Evolutionary conservation across 148 eudicot genomes (phyloP).

Genomic region (Fagopyrum esculentum): DNA sequence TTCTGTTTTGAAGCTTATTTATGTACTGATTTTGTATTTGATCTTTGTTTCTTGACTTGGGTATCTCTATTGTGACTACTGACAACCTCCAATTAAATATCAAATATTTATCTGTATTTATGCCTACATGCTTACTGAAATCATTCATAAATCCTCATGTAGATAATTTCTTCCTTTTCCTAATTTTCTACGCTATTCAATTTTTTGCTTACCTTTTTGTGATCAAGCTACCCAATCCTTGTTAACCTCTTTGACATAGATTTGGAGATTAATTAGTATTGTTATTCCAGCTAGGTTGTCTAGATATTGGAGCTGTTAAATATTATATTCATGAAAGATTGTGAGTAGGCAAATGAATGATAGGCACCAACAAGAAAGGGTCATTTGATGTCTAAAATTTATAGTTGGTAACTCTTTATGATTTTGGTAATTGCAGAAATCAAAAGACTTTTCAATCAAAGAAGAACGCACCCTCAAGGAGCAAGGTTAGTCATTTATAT

Average conservation of each 20-base stretch:
- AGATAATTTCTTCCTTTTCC: too few relatives aligned
- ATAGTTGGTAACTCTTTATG: background rate
- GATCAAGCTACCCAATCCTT: background rate
- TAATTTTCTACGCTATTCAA: too few relatives aligned
- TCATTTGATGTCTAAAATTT: background rate
- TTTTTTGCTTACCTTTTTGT: too few relatives aligned
- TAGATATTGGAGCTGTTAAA: background rate
- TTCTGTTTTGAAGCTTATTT: background rate
- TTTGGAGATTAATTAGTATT: background rate
- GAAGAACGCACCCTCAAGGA: constrained; percentile 72
- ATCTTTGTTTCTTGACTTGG: background rate
- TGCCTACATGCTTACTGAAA: background rate
- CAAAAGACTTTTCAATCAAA: constrained; percentile 82
- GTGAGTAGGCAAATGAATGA: background rate
- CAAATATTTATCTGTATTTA: background rate
- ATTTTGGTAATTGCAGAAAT: constrained; percentile 37
- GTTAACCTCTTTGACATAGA: background rate
- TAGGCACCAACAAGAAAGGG: background rate
- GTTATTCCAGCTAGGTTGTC: background rate
- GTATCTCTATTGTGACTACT: background rate
- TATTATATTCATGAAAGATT: background rate
- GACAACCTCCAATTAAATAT: background rate
- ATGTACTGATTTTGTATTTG: background rate
- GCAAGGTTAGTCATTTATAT: constrained; percentile 38
- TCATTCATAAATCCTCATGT: too few relatives aligned